Evolutionary conservation across 2,329 filamentous ascomycete genomes (phyloP).

Genomic region (Chlorencoelia australis): DNA sequence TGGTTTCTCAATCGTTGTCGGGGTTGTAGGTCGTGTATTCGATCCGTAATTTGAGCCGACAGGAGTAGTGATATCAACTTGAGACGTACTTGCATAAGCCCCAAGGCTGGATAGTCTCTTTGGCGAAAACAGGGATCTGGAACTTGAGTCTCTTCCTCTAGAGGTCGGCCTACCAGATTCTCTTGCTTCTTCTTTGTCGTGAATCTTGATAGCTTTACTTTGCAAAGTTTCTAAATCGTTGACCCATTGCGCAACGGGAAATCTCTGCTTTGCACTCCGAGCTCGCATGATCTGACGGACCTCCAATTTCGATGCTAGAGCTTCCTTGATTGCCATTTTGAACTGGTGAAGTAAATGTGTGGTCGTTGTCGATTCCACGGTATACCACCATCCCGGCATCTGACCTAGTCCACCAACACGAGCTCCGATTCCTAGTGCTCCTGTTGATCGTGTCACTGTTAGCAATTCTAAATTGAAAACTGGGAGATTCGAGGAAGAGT

Average conservation of each 20-base stretch:
- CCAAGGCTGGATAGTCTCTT: conserved; percentile 6
- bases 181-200: conserved; percentile 5
- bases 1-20: background rate
- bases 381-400: conserved; percentile 65
- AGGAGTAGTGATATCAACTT: conserved; percentile 6
- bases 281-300: conserved; percentile 54
- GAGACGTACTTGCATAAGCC: conserved; percentile 5
- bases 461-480: too few species aligned
- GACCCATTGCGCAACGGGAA: conserved; percentile 58
- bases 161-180: conserved; percentile 6
- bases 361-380: conserved; percentile 54
- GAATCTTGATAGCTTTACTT: conserved; percentile 41
- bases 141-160: conserved; percentile 5
- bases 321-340: conserved; percentile 51
- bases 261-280: conserved; percentile 53
- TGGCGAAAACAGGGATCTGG: background rate
- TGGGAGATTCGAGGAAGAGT: too few species aligned
- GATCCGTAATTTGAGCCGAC: background rate
- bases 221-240: conserved; percentile 55
- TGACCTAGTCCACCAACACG: conserved; percentile 58
- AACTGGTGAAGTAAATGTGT: conserved; percentile 55
- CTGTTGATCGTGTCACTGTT: too few species aligned
- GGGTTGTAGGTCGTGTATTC: conserved; percentile 1
- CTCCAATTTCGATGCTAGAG: conserved; percentile 45
- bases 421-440: conserved; percentile 55